phyloP scores from a whole-genome alignment of 2,329 filamentous ascomycete genomes.

The Akanthomyces muscarius region DNA sequence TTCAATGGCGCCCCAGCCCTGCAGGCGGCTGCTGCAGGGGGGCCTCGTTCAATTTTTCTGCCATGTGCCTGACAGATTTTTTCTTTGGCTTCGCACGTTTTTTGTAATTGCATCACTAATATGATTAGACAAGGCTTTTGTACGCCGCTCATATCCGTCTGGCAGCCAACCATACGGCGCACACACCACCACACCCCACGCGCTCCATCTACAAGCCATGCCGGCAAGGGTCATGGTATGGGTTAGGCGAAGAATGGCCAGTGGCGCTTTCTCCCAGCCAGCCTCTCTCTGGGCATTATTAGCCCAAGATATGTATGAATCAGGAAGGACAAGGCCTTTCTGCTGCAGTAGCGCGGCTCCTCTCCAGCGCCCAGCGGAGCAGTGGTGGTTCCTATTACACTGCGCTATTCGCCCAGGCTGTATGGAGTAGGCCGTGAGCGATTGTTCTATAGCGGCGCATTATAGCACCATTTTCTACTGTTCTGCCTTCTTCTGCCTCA shows the following conservation, averaged over 20 bases:
- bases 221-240: not conserved
- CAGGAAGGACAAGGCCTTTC: not conserved
- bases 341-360: not conserved
- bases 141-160: not conserved
- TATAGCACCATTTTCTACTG: not conserved
- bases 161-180: not conserved
- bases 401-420: not conserved
- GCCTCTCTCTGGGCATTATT: not conserved
- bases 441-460: not conserved
- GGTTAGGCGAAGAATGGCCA: not conserved
- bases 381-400: not conserved
- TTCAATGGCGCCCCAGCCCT: not conserved
- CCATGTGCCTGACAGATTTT: not conserved
- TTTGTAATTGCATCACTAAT: not conserved
- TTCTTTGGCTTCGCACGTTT: not conserved
- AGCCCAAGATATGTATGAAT: constrained; percentile 12
- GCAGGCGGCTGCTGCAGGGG: not conserved
- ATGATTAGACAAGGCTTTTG: not conserved
- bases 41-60: not conserved
- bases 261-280: not conserved
- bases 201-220: constrained; percentile 1
- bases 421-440: not conserved
- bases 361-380: constrained; percentile 2
- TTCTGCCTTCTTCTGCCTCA: not conserved
- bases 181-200: not conserved